These are phyloP conservation scores for Fistulifera pelliculosa DNA, from an alignment of 108 stramenopile species.

Conservation along the genomic window DNA sequence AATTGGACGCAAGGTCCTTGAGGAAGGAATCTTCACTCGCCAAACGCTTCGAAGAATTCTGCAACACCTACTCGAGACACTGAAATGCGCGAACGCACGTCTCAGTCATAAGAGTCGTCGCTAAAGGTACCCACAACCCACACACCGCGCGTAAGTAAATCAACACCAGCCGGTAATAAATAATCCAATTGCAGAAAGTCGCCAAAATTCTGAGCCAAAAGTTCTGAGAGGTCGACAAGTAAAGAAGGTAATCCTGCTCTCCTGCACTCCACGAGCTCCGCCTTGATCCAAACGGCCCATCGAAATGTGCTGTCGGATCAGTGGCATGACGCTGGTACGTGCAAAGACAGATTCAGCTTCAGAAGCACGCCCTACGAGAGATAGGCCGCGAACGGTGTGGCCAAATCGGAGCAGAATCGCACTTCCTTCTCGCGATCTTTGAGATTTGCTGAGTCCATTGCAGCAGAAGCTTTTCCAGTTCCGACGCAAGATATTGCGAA, in stretches of 20 bases:
- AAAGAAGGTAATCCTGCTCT: slow-evolving; percentile 70
- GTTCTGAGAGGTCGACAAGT: slow-evolving; percentile 57
- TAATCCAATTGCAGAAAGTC: slow-evolving; percentile 38
- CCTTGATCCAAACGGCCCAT: slow-evolving; percentile 84
- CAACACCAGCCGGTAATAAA: slow-evolving; percentile 30
- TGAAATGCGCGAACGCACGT: slow-evolving; percentile 76
- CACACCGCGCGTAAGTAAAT: slow-evolving; percentile 76
- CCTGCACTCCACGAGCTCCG: slow-evolving; percentile 80
- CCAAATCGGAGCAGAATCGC: slow-evolving; percentile 60
- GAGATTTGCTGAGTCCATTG: slow-evolving; percentile 19
- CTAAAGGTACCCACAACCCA: slow-evolving; percentile 87
- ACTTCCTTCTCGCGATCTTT: slow-evolving; percentile 13
- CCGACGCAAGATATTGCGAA: slow-evolving; percentile 27
- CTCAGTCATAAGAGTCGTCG: slow-evolving; percentile 81
- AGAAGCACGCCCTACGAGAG: slow-evolving; percentile 53
- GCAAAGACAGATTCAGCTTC: slow-evolving; percentile 83
- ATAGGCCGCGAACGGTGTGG: slow-evolving; percentile 65
- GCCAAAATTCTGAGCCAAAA: slow-evolving; percentile 48
- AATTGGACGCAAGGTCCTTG: slow-evolving; percentile 43
- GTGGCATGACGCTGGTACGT: slow-evolving; percentile 79
- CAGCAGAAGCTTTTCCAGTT: slow-evolving; percentile 57
- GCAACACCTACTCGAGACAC: slow-evolving; percentile 87
- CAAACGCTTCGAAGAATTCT: slow-evolving; percentile 68
- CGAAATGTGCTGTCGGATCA: slow-evolving; percentile 72
- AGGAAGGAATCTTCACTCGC: slow-evolving; percentile 70